A percentile compares a stretch with the other conserved stretches of the same genome.
Evolutionary conservation across 2,329 filamentous ascomycete genomes (phyloP).

Genomic region (Botrytis deweyae): DNA sequence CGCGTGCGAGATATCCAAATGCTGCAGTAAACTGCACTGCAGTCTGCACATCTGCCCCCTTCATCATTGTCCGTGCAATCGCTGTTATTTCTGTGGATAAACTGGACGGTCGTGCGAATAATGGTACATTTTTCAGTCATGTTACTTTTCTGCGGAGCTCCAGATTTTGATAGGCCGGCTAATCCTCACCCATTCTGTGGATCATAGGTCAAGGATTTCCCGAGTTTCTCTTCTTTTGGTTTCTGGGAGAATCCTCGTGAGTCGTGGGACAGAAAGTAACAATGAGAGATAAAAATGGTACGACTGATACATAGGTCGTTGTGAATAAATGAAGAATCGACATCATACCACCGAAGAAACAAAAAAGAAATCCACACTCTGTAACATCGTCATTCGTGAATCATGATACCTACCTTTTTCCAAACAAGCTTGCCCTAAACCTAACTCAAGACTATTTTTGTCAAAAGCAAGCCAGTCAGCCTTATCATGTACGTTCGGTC

Average conservation of each 20-base stretch:
- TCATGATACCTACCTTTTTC: background rate
- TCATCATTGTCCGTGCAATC: constrained; percentile 19
- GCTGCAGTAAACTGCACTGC: background rate
- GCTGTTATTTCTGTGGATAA: background rate
- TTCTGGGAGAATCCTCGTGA: constrained; percentile 1
- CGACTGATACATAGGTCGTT: background rate
- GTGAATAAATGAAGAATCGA: background rate
- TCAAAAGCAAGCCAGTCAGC: constrained; percentile 9
- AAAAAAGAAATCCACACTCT: background rate
- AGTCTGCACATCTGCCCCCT: background rate
- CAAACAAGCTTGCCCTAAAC: background rate
- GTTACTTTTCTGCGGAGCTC: constrained; percentile 3
- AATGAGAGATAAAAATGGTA: background rate
- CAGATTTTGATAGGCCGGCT: background rate
- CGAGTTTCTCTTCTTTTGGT: background rate
- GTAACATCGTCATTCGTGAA: background rate
- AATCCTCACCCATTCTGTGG: background rate
- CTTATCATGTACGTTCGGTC: constrained; percentile 12
- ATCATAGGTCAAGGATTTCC: background rate
- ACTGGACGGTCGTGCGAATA: background rate
- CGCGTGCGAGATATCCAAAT: constrained; percentile 2
- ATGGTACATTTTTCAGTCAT: constrained; percentile 12
- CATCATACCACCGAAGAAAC: background rate
- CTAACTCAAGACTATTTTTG: background rate
- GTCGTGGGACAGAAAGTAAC: background rate